Evolutionary conservation across 1,284 basidiomycete species (phyloP).

Genomic region (Xerocomus nothofagi): DNA sequence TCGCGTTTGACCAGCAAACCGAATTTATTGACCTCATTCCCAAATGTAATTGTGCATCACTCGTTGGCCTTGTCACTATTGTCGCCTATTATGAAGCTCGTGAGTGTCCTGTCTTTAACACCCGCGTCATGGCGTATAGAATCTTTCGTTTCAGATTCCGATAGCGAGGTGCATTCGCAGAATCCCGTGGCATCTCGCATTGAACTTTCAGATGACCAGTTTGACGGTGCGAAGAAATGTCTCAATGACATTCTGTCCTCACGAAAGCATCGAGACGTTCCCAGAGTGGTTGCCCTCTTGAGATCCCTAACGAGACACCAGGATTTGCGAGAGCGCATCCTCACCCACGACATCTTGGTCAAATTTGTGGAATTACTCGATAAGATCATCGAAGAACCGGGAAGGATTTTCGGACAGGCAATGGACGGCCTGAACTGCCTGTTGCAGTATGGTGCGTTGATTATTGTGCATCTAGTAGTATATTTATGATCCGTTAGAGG

Average conservation of each 20-base stretch:
- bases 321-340: constrained; percentile 13
- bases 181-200: not conserved
- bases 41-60: not conserved
- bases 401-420: constrained; percentile 16
- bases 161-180: not conserved
- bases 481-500: constrained; percentile 11
- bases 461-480: not conserved
- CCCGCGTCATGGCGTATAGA: not conserved
- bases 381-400: not conserved
- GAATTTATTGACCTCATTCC: constrained; percentile 14
- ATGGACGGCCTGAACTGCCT: constrained; percentile 29
- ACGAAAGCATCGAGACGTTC: constrained; percentile 16
- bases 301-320: constrained; percentile 20
- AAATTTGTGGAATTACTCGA: constrained; percentile 20
- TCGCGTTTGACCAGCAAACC: constrained; percentile 9
- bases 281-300: constrained; percentile 27
- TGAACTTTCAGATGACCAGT: not conserved
- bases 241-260: constrained; percentile 12
- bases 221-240: constrained; percentile 9
- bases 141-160: constrained; percentile 9
- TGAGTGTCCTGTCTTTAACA: constrained; percentile 2
- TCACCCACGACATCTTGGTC: constrained; percentile 18
- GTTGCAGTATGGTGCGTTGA: constrained; percentile 21
- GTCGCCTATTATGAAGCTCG: constrained; percentile 30
- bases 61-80: constrained; percentile 24